phyloP scores from a whole-genome alignment of 2,329 filamentous ascomycete species.

The Paecilomyces variotii region DNA sequence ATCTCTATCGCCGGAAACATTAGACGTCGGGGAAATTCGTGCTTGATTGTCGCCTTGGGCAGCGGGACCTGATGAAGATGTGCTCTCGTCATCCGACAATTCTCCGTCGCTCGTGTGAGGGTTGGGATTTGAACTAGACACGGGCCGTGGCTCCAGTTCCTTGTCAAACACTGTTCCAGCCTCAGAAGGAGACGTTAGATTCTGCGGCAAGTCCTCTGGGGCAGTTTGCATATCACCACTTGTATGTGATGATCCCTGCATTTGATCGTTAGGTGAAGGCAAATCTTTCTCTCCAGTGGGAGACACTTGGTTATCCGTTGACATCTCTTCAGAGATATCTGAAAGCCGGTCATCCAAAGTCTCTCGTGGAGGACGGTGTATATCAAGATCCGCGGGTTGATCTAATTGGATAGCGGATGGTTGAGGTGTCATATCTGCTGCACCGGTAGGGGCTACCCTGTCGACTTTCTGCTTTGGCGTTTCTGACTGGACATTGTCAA shows the following conservation, averaged over 20 bases:
- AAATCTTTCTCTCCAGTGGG: not conserved
- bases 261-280: not conserved
- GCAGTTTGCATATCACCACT: not conserved
- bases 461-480: not conserved
- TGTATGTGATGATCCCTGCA: not conserved
- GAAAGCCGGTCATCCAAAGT: not conserved
- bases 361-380: not conserved
- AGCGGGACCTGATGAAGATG: not conserved
- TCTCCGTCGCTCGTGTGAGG: not conserved
- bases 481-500: not conserved
- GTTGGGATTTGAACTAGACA: not conserved
- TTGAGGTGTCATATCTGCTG: not conserved
- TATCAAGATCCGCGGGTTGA: not conserved
- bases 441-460: not conserved
- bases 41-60: not conserved
- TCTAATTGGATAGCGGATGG: not conserved
- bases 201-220: not conserved
- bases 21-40: not conserved
- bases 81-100: not conserved
- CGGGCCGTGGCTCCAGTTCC: not conserved
- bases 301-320: not conserved
- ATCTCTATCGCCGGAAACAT: not conserved
- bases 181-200: too few species aligned
- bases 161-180: not conserved
- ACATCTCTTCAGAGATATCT: not conserved